phyloP scores from a whole-genome alignment of 2,329 filamentous ascomycete species.

The Fusarium xylarioides region DNA sequence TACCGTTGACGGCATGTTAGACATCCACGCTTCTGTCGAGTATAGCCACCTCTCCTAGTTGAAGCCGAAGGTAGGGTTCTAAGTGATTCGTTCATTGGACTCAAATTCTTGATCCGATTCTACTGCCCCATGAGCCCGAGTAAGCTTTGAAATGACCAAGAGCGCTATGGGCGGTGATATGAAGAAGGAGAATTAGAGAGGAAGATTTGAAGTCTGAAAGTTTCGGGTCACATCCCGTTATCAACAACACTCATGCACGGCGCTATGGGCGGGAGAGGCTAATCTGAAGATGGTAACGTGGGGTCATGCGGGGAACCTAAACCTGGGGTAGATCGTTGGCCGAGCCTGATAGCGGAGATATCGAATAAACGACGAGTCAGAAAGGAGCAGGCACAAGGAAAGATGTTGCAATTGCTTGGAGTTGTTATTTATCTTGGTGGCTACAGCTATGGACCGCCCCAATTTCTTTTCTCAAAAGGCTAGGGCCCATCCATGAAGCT shows the following conservation, averaged over 20 bases:
- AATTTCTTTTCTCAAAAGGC: neutral
- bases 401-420: neutral
- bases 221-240: neutral
- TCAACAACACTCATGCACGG: neutral
- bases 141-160: too few species aligned
- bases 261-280: neutral
- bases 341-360: neutral
- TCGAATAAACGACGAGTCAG: neutral
- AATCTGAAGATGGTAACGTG: neutral
- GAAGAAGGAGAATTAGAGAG: neutral
- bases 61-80: neutral
- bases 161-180: neutral
- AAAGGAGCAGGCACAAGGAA: neutral
- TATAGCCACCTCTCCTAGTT: slow-evolving; percentile 22
- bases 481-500: neutral
- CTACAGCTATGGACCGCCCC: neutral
- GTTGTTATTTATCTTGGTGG: neutral
- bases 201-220: neutral
- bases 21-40: slow-evolving; percentile 34
- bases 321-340: neutral
- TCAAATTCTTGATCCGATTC: neutral
- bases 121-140: neutral
- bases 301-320: neutral
- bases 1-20: slow-evolving; percentile 33
- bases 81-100: neutral